These are phyloP conservation scores for Ogataea kodamae DNA, from an alignment of 805 yeast species.

Conservation along the genomic window DNA sequence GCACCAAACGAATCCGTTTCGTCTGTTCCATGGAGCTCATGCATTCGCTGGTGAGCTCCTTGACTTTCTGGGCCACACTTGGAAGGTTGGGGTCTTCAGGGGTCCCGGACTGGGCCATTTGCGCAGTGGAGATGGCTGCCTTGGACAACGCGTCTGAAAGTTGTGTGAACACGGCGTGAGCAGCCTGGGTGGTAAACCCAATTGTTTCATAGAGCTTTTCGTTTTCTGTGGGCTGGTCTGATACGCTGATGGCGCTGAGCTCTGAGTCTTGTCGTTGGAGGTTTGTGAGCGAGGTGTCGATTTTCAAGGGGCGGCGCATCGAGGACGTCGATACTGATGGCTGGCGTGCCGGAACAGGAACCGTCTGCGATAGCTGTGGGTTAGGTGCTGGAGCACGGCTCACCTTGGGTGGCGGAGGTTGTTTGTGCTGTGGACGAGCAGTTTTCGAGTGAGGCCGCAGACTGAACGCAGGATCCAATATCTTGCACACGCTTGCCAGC, in stretches of 20 bases:
- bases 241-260: constrained; percentile 17
- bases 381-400: constrained; percentile 22
- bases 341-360: constrained; percentile 14
- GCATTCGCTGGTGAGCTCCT: constrained; percentile 75
- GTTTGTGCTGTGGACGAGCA: constrained; percentile 9
- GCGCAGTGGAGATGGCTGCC: constrained; percentile 55
- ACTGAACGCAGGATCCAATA: constrained; percentile 23
- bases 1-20: constrained; percentile 53
- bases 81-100: constrained; percentile 28
- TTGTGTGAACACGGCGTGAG: constrained; percentile 75
- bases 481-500: constrained; percentile 23
- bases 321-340: constrained; percentile 15
- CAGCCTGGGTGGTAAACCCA: constrained; percentile 40
- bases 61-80: constrained; percentile 57
- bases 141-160: constrained; percentile 63
- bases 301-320: constrained; percentile 24
- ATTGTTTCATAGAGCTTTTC: constrained; percentile 30
- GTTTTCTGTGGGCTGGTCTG: constrained; percentile 23
- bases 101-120: constrained; percentile 22
- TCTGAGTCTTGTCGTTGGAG: constrained; percentile 31
- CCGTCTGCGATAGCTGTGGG: constrained; percentile 20
- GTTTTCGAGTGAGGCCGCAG: constrained; percentile 6
- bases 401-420: constrained; percentile 18
- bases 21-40: constrained; percentile 81
- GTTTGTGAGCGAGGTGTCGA: constrained; percentile 22